These are phyloP conservation scores for Seminavis robusta DNA, from an alignment of 108 stramenopile genomes.

Conservation along the genomic window DNA sequence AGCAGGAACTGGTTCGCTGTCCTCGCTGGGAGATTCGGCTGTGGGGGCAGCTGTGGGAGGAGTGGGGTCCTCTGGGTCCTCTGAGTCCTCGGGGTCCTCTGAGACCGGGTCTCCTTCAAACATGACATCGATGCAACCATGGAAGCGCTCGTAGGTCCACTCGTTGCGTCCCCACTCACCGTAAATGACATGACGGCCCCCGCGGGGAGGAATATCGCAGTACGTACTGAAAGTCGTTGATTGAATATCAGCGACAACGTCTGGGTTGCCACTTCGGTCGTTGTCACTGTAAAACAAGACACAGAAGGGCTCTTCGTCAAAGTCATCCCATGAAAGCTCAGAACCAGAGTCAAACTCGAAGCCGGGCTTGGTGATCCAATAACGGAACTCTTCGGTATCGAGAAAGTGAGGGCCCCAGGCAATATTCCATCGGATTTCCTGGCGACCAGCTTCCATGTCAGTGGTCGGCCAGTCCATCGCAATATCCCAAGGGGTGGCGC, in stretches of 20 bases:
- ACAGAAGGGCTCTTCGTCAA: background rate
- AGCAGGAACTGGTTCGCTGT: background rate
- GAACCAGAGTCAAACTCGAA: background rate
- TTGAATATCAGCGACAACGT: background rate
- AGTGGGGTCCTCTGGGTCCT: background rate
- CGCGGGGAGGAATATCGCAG: background rate
- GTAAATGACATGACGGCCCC: background rate
- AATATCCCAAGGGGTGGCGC: background rate
- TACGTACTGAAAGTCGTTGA: background rate
- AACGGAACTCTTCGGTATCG: background rate
- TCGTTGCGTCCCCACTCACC: background rate
- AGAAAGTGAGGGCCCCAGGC: background rate
- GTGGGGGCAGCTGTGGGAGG: background rate
- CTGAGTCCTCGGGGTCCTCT: no score
- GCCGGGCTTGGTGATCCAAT: background rate
- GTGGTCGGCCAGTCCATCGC: background rate
- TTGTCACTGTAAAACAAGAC: background rate
- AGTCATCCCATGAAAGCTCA: background rate
- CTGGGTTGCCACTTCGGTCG: background rate
- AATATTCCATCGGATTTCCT: background rate
- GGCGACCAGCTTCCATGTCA: background rate
- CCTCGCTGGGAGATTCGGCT: background rate
- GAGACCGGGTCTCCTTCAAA: background rate
- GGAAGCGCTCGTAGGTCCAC: background rate
- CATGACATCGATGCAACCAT: background rate